Percentiles rank a stretch among this genome's conserved stretches.
These are phyloP conservation scores for Vitis cinerea DNA, from an alignment of 164 flowering plant species.

Conservation along the genomic window DNA sequence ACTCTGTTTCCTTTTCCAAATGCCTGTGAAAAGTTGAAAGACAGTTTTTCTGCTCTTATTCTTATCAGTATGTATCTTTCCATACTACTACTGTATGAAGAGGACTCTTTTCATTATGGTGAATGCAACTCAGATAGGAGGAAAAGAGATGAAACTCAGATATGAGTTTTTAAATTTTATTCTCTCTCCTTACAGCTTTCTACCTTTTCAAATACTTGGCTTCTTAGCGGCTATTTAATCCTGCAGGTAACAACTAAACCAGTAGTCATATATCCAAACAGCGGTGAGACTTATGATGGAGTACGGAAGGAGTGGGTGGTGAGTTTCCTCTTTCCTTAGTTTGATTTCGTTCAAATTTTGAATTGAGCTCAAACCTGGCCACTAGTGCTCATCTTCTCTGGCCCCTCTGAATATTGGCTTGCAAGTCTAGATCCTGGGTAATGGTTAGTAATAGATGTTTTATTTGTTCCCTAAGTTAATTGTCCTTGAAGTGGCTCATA, in stretches of 20 bases:
- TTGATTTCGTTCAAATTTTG: background rate
- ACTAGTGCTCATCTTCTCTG: no score
- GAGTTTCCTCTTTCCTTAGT: conserved; percentile 22
- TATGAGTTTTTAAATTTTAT: no score
- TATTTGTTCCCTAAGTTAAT: background rate
- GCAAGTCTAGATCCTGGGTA: no score
- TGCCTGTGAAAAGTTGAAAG: background rate
- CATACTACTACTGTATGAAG: no score
- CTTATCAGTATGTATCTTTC: no score
- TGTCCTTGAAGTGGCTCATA: no score
- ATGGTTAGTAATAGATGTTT: no score
- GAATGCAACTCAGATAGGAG: no score
- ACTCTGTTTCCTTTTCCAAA: background rate
- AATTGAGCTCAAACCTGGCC: no score
- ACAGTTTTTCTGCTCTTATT: background rate
- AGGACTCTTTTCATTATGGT: no score
- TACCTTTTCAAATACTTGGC: background rate
- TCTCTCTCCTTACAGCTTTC: background rate
- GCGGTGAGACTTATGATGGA: conserved; percentile 86
- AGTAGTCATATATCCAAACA: conserved; percentile 81
- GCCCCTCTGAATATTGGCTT: no score
- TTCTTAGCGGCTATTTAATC: background rate
- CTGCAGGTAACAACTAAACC: conserved; percentile 79
- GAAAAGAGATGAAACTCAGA: no score
- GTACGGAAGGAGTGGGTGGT: conserved; percentile 80